These are phyloP conservation scores for Ustulina deusta DNA, from an alignment of 2,329 filamentous ascomycete species.

Conservation along the genomic window DNA sequence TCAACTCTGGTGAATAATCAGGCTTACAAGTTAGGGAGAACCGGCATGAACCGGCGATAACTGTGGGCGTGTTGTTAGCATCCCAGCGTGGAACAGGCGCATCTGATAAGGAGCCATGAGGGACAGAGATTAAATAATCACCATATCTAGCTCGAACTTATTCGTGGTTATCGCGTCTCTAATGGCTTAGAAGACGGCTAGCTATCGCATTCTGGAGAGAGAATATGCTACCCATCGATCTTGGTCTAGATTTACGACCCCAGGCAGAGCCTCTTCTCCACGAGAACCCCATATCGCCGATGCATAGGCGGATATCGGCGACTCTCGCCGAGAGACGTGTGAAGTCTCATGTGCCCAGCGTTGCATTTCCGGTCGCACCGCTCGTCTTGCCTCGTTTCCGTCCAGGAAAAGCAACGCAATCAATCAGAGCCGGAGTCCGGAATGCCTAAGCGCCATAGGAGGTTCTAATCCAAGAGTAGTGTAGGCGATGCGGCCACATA, in stretches of 20 bases:
- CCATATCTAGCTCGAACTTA: not conserved
- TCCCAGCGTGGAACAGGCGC: not conserved
- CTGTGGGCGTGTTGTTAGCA: constrained; percentile 1
- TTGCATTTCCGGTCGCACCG: constrained; percentile 32
- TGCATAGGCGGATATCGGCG: constrained; percentile 26
- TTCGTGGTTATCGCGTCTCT: not conserved
- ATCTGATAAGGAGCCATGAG: not conserved
- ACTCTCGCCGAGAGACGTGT: constrained; percentile 25
- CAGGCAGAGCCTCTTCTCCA: constrained; percentile 29
- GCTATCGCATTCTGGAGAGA: not conserved
- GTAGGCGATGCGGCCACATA: constrained; percentile 9
- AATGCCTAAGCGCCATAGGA: constrained; percentile 1
- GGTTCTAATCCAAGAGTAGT: not conserved
- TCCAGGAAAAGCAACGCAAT: constrained; percentile 2
- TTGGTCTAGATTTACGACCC: not conserved
- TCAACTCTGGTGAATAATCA: not conserved
- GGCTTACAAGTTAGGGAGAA: not conserved
- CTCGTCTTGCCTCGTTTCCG: constrained; percentile 1
- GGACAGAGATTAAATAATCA: not conserved
- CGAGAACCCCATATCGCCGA: not conserved
- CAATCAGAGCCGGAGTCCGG: constrained; percentile 23
- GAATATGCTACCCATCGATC: not conserved
- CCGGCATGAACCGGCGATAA: not conserved
- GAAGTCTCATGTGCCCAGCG: constrained; percentile 15
- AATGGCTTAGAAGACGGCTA: not conserved